phyloP scores from a whole-genome alignment of 2,329 filamentous ascomycete species.

The Lecanicillium sp. region DNA sequence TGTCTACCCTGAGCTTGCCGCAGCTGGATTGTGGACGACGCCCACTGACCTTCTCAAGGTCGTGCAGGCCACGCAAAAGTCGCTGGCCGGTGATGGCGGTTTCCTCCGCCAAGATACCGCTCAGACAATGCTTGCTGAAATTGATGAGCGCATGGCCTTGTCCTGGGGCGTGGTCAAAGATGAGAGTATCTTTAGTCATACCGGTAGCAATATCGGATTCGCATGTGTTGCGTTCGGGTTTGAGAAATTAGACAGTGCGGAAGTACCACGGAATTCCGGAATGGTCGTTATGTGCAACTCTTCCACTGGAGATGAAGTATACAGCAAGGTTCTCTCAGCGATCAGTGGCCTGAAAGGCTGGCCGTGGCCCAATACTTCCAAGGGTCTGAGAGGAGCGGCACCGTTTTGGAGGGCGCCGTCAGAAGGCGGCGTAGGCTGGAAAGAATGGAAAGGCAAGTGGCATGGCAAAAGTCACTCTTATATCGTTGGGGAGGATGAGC shows the following conservation, averaged over 20 bases:
- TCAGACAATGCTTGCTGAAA: slow-evolving; percentile 12
- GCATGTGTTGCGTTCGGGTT: slow-evolving; percentile 11
- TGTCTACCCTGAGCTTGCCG: slow-evolving; percentile 10
- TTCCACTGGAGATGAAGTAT: slow-evolving; percentile 1
- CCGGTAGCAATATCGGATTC: slow-evolving; percentile 14
- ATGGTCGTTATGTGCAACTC: slow-evolving; percentile 15
- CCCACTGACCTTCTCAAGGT: slow-evolving; percentile 14
- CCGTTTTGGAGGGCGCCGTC: not conserved
- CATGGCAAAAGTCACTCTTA: not conserved
- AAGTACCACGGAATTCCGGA: slow-evolving; percentile 11
- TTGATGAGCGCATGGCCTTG: slow-evolving; percentile 8
- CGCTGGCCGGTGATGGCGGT: slow-evolving; percentile 9
- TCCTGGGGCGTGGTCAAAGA: slow-evolving; percentile 12
- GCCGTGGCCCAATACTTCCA: not conserved
- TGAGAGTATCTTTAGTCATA: slow-evolving; percentile 10
- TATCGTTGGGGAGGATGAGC: not conserved
- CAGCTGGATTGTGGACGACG: slow-evolving; percentile 15
- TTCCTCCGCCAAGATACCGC: slow-evolving; percentile 11
- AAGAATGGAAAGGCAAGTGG: slow-evolving; percentile 5
- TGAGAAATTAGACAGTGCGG: slow-evolving; percentile 1
- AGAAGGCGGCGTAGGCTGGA: not conserved
- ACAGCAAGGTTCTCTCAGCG: slow-evolving; percentile 5
- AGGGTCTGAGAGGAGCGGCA: not conserved
- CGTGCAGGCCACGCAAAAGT: slow-evolving; percentile 12
- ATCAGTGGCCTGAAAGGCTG: slow-evolving; percentile 6